Evolutionary conservation across 2,329 filamentous ascomycete genomes (phyloP).

Genomic region (Diaporthe batatas): DNA sequence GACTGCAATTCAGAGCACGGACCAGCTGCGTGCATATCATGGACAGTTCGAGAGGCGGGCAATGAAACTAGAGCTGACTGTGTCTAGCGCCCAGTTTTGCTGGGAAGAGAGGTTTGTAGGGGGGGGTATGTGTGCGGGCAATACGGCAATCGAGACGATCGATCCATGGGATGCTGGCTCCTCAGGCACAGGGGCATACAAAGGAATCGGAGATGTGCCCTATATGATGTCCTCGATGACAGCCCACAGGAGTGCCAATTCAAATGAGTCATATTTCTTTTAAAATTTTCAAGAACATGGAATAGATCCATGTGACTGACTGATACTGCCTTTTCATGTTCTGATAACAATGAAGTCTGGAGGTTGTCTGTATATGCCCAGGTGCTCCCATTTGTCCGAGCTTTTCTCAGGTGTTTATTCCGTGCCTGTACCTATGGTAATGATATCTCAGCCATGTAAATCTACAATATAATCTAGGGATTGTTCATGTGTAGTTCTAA

Average conservation of each 20-base stretch:
- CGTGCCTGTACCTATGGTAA: no score
- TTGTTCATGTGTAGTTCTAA: no score
- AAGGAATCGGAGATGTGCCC: neutral
- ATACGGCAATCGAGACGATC: neutral
- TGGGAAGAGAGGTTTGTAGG: neutral
- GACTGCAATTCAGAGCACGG: neutral
- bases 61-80: neutral
- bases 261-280: neutral
- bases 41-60: slow-evolving; percentile 14
- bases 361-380: no score
- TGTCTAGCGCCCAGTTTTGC: neutral
- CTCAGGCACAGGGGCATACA: neutral
- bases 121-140: neutral
- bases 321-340: neutral
- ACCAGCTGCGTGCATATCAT: slow-evolving; percentile 11
- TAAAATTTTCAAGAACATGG: neutral
- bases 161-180: neutral
- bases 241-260: neutral
- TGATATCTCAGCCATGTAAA: no score
- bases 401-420: no score
- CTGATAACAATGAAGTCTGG: no score
- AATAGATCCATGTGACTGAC: neutral
- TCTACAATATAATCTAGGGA: no score
- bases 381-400: no score
- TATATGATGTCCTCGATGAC: neutral